These are phyloP conservation scores for Aspergillus melleus DNA, from an alignment of 2,329 filamentous ascomycete genomes.

Conservation along the genomic window DNA sequence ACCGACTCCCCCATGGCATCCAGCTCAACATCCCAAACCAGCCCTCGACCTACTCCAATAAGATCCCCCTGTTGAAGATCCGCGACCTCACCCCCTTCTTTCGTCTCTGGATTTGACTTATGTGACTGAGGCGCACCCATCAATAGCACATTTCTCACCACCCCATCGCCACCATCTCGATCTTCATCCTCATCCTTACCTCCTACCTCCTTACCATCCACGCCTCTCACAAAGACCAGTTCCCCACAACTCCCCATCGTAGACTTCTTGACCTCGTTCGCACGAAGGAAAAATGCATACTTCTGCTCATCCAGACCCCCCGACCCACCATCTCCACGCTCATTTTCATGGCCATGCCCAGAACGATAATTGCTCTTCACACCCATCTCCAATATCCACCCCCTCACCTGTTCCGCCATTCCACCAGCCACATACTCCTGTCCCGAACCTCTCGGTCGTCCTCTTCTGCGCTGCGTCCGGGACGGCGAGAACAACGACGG, in stretches of 20 bases:
- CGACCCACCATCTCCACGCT: background rate
- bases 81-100: background rate
- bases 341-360: background rate
- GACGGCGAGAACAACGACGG: slow-evolving; percentile 39
- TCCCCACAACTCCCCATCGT: slow-evolving; percentile 26
- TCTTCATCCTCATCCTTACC: background rate
- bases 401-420: slow-evolving; percentile 43
- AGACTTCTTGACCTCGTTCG: slow-evolving; percentile 17
- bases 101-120: background rate
- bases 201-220: background rate
- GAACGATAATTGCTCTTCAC: slow-evolving; percentile 28
- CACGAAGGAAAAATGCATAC: slow-evolving; percentile 23
- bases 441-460: slow-evolving; percentile 22
- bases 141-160: slow-evolving; percentile 25
- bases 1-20: background rate
- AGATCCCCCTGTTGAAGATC: slow-evolving; percentile 20
- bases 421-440: slow-evolving; percentile 36
- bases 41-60: slow-evolving; percentile 32
- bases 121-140: slow-evolving; percentile 26
- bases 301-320: background rate
- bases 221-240: slow-evolving; percentile 24
- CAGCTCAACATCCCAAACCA: slow-evolving; percentile 33
- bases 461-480: slow-evolving; percentile 30
- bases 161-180: background rate
- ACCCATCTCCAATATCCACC: slow-evolving; percentile 43